Conservation (phyloP, 2,329 filamentous ascomycete species). For the Ambrosiella beaveri region DNA sequence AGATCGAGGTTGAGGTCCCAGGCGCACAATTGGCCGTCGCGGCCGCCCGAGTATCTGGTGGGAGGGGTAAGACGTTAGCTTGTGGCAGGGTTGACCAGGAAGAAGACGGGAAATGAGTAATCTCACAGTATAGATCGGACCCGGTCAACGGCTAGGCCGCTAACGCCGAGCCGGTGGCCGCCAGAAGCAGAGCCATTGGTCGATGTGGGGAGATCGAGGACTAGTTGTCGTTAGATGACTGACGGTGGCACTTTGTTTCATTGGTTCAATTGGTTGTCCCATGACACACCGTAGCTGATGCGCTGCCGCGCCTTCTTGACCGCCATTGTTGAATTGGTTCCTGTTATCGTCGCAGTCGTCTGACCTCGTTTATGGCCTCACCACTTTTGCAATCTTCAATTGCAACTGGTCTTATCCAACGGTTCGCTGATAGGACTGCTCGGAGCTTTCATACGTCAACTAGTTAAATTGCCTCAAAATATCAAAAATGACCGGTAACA, state of each 20-base stretch:
- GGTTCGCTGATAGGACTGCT: no score
- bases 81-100: neutral
- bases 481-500: no score
- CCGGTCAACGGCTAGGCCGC: slow-evolving; percentile 76
- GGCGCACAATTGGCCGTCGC: slow-evolving; percentile 88
- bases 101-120: slow-evolving; percentile 10
- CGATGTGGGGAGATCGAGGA: slow-evolving; percentile 41
- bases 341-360: neutral
- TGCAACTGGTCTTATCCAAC: no score
- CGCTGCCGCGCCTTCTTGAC: slow-evolving; percentile 37
- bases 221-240: slow-evolving; percentile 20
- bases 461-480: no score
- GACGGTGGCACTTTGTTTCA: neutral
- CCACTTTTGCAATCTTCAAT: neutral
- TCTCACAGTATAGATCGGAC: slow-evolving; percentile 72
- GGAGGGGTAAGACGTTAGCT: slow-evolving; percentile 5
- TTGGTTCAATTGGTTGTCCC: slow-evolving; percentile 7
- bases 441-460: no score
- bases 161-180: slow-evolving; percentile 85
- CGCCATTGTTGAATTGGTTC: neutral
- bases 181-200: slow-evolving; percentile 44
- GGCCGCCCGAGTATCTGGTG: slow-evolving; percentile 75
- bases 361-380: neutral
- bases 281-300: slow-evolving; percentile 47
- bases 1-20: slow-evolving; percentile 70